A percentile compares a stretch with the other conserved stretches of the same genome.
phyloP scores from a whole-genome alignment of 441 rosid species.

The Adansonia gregorii region DNA sequence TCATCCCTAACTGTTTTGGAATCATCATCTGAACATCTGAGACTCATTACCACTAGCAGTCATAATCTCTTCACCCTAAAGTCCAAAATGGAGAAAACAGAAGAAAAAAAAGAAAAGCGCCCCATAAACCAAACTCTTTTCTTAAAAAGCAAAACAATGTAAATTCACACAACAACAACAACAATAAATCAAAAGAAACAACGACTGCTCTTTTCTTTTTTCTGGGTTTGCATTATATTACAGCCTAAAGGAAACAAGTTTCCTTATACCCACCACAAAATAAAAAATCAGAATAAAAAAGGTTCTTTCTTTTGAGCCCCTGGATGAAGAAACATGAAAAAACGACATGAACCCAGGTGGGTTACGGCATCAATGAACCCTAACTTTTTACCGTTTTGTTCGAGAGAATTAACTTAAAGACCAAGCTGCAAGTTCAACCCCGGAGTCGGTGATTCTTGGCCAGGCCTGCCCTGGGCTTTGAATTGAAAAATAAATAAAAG shows the following conservation, averaged over 20 bases:
- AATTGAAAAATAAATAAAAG: too few species aligned
- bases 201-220: not conserved
- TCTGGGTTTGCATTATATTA: too few species aligned
- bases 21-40: conserved; percentile 14
- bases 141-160: not conserved
- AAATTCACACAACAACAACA: not conserved
- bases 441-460: too few species aligned
- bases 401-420: too few species aligned
- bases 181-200: not conserved
- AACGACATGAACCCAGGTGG: not conserved
- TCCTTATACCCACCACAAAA: conserved; percentile 1
- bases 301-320: not conserved
- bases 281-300: not conserved
- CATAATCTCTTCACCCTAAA: conserved; percentile 2
- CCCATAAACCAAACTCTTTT: not conserved
- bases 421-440: too few species aligned
- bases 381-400: not conserved
- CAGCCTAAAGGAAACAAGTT: not conserved
- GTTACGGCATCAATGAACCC: not conserved
- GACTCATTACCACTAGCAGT: not conserved
- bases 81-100: not conserved
- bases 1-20: not conserved
- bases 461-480: too few species aligned
- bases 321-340: conserved; percentile 3
- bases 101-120: too few species aligned